These are phyloP conservation scores for Populus euphratica DNA, from an alignment of 345 rosid species.

Conservation along the genomic window DNA sequence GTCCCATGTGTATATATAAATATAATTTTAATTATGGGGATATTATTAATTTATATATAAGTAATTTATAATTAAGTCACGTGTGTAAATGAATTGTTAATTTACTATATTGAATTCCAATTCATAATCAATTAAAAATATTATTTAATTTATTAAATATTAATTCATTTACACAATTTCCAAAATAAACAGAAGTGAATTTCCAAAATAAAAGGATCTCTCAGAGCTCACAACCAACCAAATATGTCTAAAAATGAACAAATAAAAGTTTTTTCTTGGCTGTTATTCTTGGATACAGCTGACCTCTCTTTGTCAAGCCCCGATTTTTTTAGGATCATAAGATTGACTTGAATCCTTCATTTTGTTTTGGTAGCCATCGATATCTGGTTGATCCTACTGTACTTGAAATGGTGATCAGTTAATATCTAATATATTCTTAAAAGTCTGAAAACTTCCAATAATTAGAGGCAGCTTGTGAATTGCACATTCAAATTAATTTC, in stretches of 20 bases:
- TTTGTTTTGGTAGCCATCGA: background rate
- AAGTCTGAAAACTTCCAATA: background rate
- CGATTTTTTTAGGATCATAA: background rate
- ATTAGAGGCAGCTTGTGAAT: background rate
- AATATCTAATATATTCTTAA: no score
- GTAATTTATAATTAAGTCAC: no score
- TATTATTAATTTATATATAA: no score
- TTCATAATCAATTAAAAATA: no score
- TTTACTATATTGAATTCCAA: no score
- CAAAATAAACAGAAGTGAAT: background rate
- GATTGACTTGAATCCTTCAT: background rate
- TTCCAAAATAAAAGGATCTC: conserved; percentile 24
- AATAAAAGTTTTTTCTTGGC: background rate
- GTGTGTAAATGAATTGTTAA: no score
- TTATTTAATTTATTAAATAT: no score
- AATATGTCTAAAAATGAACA: conserved; percentile 18
- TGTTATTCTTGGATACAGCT: background rate
- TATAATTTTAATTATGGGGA: no score
- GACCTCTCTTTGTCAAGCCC: background rate
- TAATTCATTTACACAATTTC: no score
- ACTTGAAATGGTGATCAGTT: background rate
- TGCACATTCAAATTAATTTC: background rate
- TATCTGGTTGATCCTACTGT: background rate
- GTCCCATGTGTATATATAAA: no score
- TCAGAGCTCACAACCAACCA: conserved; percentile 10